Base-by-base conservation (phyloP, 2,329 filamentous ascomycete genomes). In the Aspergillus sp. region DNA sequence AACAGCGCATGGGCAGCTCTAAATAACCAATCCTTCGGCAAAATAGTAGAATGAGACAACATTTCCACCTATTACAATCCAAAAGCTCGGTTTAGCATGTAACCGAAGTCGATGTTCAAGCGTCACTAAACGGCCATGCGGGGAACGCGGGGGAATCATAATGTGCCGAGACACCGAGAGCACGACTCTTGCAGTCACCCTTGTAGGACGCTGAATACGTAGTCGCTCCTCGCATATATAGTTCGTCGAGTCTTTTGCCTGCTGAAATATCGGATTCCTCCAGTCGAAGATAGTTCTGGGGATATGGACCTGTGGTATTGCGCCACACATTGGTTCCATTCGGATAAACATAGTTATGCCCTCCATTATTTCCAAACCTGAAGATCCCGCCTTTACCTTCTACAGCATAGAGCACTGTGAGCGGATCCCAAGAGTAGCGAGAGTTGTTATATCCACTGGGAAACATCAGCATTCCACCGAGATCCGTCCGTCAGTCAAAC, bases 321-420 rank as follows among this genome's bases (percentile, higher is more conserved):
- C 25, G 25, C 53, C 47, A 56, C 19, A 25, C 49, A 42, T 55
- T 55, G 13, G 11, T 47, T 2, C 53, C 53, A 31, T 55, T 21
- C 11, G 40, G 38, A 29, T 31, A 49, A 5, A 52, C 32, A 41
- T 46, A 31, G 13, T 55, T 55, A 42, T 49, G 29, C 2, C 49
- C 49, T 17, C 32, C 19, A 6, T 34, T 5, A 29, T 42, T 45
- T 5, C 29, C 53, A 16, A 32, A 42, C 11, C n/a, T 16, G 20
- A 55, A 55, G 9, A 40, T 41, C 3, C 36, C 23, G 5, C 49
- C 14, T 5, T 45, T 10, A 11, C 49, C 53, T 9, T 52, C 25
- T 13, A 52, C 34, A 11, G 53, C 53, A 38, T 55, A 55, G 0
- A 55, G 32, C 40, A 50, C 19, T 1, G 49, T 52, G 5, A 52